These are phyloP conservation scores for Xylaria sp. DNA, from an alignment of 2,329 filamentous ascomycete species.

Conservation along the genomic window DNA sequence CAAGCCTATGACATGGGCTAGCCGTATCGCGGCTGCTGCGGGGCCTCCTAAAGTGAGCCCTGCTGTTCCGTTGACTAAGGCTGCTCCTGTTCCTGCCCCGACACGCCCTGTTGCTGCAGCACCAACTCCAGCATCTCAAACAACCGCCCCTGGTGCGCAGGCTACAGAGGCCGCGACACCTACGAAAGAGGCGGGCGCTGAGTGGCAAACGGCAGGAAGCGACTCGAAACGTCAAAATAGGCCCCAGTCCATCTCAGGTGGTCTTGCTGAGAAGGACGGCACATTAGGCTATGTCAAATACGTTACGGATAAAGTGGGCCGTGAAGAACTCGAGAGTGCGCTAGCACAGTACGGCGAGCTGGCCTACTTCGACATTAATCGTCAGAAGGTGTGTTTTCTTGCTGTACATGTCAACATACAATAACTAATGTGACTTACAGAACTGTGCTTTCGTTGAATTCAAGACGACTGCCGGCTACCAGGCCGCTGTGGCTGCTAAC, in stretches of 20 bases:
- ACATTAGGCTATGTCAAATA: slow-evolving; percentile 94
- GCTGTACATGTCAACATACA: slow-evolving; percentile 22
- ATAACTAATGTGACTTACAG: slow-evolving; percentile 60
- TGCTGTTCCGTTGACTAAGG: slow-evolving; percentile 68
- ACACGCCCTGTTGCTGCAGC: slow-evolving; percentile 52
- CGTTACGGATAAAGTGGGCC: slow-evolving; percentile 87
- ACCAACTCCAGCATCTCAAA: slow-evolving; percentile 54
- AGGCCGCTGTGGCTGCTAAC: slow-evolving; percentile 84
- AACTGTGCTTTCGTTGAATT: slow-evolving; percentile 99
- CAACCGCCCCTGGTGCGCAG: slow-evolving; percentile 58
- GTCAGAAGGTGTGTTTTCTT: slow-evolving; percentile 75
- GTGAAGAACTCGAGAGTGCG: slow-evolving; percentile 75
- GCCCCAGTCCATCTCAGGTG: slow-evolving; percentile 71
- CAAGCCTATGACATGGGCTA: slow-evolving; percentile 82
- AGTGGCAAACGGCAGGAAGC: slow-evolving; percentile 89
- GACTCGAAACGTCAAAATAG: slow-evolving; percentile 88
- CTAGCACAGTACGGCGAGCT: slow-evolving; percentile 79
- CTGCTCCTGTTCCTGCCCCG: slow-evolving; percentile 57
- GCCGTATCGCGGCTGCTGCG: slow-evolving; percentile 70
- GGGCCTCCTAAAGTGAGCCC: slow-evolving; percentile 55
- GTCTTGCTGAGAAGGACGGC: slow-evolving; percentile 75
- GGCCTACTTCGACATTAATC: slow-evolving; percentile 80
- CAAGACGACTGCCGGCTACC: slow-evolving; percentile 80
- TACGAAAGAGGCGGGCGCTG: slow-evolving; percentile 68
- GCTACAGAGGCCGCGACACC: slow-evolving; percentile 47